These are phyloP conservation scores for Apiospora phragmitis DNA, from an alignment of 2,329 filamentous ascomycete genomes.

Conservation along the genomic window DNA sequence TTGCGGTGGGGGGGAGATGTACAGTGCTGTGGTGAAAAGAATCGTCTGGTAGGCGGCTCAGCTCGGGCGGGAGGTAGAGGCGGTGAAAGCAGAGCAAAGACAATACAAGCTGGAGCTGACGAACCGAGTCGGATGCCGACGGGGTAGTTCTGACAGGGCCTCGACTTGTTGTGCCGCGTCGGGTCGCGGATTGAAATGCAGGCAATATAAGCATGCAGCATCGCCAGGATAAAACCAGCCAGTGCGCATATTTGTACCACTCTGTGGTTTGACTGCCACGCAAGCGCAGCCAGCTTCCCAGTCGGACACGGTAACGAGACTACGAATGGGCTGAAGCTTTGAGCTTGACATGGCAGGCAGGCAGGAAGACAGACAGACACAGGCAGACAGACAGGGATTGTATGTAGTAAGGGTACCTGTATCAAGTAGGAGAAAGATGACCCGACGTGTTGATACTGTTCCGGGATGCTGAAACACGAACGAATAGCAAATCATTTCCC, in stretches of 20 bases:
- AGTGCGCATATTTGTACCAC: not conserved
- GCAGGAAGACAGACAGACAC: not conserved
- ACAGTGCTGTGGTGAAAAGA: not conserved
- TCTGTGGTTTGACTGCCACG: not conserved
- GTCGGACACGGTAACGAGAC: too few relatives aligned
- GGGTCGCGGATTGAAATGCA: not conserved
- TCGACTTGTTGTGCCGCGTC: not conserved
- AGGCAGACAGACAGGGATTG: not conserved
- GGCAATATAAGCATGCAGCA: not conserved
- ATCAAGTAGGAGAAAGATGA: not conserved
- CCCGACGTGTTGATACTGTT: not conserved
- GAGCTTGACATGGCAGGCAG: not conserved
- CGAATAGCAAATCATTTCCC: slow-evolving; percentile 8
- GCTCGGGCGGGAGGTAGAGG: not conserved
- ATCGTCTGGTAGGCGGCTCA: not conserved
- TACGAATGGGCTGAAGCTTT: not conserved
- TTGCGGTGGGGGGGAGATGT: not conserved
- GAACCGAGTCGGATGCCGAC: not conserved
- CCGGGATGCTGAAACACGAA: slow-evolving; percentile 3
- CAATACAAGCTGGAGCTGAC: not conserved
- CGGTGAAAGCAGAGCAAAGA: not conserved
- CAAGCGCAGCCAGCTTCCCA: not conserved
- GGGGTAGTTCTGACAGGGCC: not conserved
- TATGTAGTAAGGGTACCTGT: not conserved
- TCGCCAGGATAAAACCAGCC: not conserved